These are phyloP conservation scores for Aschersonia sp. DNA, from an alignment of 2,329 filamentous ascomycete genomes.

Conservation along the genomic window DNA sequence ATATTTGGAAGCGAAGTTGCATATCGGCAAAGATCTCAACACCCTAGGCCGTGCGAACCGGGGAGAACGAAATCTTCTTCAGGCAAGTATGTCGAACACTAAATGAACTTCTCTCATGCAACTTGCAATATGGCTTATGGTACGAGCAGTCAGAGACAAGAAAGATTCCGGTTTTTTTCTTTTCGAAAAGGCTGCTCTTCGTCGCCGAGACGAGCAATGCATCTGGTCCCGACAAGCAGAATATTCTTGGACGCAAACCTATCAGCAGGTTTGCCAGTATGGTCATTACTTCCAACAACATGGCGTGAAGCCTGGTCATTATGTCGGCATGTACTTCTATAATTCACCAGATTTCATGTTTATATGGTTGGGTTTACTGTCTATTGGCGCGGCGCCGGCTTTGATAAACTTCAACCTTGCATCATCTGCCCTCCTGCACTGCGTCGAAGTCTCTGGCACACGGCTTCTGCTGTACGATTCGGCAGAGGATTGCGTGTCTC, in stretches of 20 bases:
- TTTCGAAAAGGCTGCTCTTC: background rate
- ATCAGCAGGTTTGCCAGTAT: slow-evolving; percentile 3
- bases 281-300: slow-evolving; percentile 4
- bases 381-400: slow-evolving; percentile 4
- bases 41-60: background rate
- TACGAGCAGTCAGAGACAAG: background rate
- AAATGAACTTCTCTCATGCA: no score
- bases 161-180: slow-evolving; percentile 3
- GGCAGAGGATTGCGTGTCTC: slow-evolving; percentile 1
- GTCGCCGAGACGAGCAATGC: slow-evolving; percentile 1
- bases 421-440: slow-evolving; percentile 1
- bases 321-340: slow-evolving; percentile 4
- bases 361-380: slow-evolving; percentile 4
- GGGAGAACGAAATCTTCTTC: background rate
- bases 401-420: slow-evolving; percentile 4
- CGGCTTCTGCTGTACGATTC: slow-evolving; percentile 2
- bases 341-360: slow-evolving; percentile 4
- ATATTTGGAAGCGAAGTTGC: slow-evolving; percentile 4
- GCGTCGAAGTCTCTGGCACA: slow-evolving; percentile 2
- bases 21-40: slow-evolving; percentile 1
- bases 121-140: background rate
- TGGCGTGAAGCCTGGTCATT: slow-evolving; percentile 1
- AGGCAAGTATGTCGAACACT: background rate
- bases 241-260: slow-evolving; percentile 3
- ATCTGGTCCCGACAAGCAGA: slow-evolving; percentile 5